Conservation (phyloP, 1,284 basidiomycete genomes). For the Trametes hirsuta region DNA sequence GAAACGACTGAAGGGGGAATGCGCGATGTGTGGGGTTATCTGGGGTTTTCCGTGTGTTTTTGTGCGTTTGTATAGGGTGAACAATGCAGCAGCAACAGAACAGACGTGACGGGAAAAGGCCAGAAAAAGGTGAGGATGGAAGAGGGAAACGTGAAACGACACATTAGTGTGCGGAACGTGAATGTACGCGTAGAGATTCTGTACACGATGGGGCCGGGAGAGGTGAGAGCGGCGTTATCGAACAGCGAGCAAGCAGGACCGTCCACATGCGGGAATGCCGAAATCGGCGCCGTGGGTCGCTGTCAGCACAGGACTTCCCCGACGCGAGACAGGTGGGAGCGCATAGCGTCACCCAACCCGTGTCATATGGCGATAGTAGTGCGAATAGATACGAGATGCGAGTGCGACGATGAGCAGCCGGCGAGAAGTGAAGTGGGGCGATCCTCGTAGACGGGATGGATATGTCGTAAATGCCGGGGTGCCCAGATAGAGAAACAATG, state of each 20-base stretch:
- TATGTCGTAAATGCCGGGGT: constrained; percentile 54
- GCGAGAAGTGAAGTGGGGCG: constrained; percentile 27
- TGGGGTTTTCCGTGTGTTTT: constrained; percentile 53
- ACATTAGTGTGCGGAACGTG: constrained; percentile 37
- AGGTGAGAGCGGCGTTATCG: constrained; percentile 26
- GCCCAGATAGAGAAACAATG: constrained; percentile 33
- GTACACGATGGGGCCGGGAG: constrained; percentile 33
- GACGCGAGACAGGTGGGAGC: constrained; percentile 18
- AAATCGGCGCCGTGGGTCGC: constrained; percentile 23
- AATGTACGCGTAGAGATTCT: constrained; percentile 32
- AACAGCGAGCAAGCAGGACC: constrained; percentile 25
- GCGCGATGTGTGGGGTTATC: constrained; percentile 38
- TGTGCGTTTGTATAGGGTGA: constrained; percentile 35
- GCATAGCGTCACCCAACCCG: constrained; percentile 20
- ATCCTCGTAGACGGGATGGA: constrained; percentile 60
- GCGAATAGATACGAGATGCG: constrained; percentile 39
- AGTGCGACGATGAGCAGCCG: constrained; percentile 32
- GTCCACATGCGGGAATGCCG: constrained; percentile 29
- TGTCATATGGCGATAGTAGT: constrained; percentile 26
- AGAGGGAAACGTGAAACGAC: constrained; percentile 36
- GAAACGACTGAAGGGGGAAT: constrained; percentile 28
- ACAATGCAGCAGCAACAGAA: constrained; percentile 28
- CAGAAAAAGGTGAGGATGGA: constrained; percentile 32
- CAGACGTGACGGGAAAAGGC: constrained; percentile 36
- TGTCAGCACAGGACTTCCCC: constrained; percentile 21